Evolutionary conservation across 1,284 basidiomycete genomes (phyloP).

Genomic region (Rugosomyces carneus): DNA sequence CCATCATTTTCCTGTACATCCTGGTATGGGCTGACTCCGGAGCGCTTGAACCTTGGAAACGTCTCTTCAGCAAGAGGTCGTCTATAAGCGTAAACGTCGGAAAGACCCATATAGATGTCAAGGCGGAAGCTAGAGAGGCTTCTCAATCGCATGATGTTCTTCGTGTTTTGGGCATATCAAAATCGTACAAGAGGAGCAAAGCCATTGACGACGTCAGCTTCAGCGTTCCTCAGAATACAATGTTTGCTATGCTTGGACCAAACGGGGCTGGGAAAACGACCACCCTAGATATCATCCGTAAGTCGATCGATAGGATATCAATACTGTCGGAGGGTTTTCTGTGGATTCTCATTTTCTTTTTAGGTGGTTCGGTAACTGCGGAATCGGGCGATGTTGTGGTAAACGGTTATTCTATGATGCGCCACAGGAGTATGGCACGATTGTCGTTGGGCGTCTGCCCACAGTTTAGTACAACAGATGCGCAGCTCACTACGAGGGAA

Average conservation of each 20-base stretch:
- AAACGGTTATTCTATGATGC: constrained; percentile 55
- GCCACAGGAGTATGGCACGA: constrained; percentile 53
- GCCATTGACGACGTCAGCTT: constrained; percentile 74
- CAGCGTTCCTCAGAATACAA: constrained; percentile 54
- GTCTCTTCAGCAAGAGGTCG: constrained; percentile 10
- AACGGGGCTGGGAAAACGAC: constrained; percentile 83
- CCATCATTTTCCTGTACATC: constrained; percentile 24
- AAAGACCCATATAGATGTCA: constrained; percentile 37
- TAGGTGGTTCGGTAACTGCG: constrained; percentile 57
- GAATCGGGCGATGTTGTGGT: constrained; percentile 64
- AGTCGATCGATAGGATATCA: constrained; percentile 16
- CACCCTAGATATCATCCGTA: constrained; percentile 69
- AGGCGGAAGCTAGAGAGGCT: constrained; percentile 48
- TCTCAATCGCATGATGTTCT: constrained; percentile 48
- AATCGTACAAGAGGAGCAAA: constrained; percentile 50
- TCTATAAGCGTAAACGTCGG: constrained; percentile 9
- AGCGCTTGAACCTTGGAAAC: constrained; percentile 19
- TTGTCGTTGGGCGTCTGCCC: constrained; percentile 73
- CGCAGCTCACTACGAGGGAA: constrained; percentile 69
- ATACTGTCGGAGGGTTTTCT: too few species aligned
- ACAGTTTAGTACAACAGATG: constrained; percentile 78
- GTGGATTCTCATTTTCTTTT: background rate
- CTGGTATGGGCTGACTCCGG: constrained; percentile 33
- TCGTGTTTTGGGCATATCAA: constrained; percentile 57
- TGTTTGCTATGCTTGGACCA: constrained; percentile 74